A percentile compares a stretch with the other conserved stretches of the same genome.
phyloP scores from a whole-genome alignment of 192 early-diverging fungal species.

The Entomortierella parvispora region DNA sequence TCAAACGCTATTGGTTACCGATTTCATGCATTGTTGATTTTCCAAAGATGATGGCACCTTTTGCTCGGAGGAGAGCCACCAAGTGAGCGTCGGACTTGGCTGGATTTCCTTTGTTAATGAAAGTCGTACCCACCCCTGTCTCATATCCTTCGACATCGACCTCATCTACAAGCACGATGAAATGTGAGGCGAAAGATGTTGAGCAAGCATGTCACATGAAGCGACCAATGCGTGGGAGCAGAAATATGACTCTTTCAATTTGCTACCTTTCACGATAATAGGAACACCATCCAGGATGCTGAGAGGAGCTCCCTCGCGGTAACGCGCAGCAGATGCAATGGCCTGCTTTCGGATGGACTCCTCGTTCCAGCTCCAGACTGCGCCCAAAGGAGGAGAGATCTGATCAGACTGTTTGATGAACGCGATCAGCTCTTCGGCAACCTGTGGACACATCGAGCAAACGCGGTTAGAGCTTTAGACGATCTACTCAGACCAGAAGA shows the following conservation, averaged over 20 bases:
- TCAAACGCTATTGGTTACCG: too few relatives aligned
- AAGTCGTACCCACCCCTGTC: constrained; percentile 66
- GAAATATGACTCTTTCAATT: background rate
- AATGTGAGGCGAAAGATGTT: background rate
- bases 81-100: constrained; percentile 61
- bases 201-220: background rate
- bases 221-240: background rate
- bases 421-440: constrained; percentile 44
- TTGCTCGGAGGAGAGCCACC: constrained; percentile 59
- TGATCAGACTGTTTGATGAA: constrained; percentile 26
- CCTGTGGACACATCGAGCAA: constrained; percentile 6
- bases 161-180: constrained; percentile 58
- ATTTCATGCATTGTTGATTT: constrained; percentile 82
- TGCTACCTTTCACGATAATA: constrained; percentile 74
- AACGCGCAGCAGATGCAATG: constrained; percentile 62
- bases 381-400: constrained; percentile 31
- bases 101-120: constrained; percentile 61
- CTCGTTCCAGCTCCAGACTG: constrained; percentile 37
- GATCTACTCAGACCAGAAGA: too few relatives aligned
- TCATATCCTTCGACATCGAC: constrained; percentile 65
- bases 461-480: background rate
- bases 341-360: constrained; percentile 63
- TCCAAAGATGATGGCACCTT: constrained; percentile 74
- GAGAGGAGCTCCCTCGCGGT: constrained; percentile 55
- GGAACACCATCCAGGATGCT: constrained; percentile 80